These are phyloP conservation scores for Fomitiporia mediterranea DNA, from an alignment of 1,284 basidiomycete species.

Conservation along the genomic window DNA sequence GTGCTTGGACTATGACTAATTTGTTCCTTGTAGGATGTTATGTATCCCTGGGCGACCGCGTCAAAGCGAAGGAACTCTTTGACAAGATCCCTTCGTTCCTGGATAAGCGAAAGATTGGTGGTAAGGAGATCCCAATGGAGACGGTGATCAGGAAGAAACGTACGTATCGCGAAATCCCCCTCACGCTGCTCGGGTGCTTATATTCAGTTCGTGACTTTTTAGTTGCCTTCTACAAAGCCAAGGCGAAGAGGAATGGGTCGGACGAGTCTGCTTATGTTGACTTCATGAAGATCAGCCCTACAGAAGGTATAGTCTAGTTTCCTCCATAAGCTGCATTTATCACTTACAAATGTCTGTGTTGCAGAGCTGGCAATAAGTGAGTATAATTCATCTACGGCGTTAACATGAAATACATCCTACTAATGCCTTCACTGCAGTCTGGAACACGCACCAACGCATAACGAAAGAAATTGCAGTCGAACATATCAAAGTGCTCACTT, in stretches of 20 bases:
- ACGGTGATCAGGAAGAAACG: conserved; percentile 70
- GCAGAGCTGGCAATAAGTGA: conserved; percentile 59
- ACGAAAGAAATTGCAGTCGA: conserved; percentile 44
- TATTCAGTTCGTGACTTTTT: not conserved
- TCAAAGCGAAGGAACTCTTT: conserved; percentile 54
- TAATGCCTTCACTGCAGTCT: conserved; percentile 43
- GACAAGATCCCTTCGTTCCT: conserved; percentile 57
- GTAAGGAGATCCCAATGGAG: conserved; percentile 68
- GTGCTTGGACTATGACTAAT: not conserved
- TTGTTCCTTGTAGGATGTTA: conserved; percentile 51
- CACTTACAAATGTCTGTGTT: not conserved
- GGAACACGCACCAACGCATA: conserved; percentile 66
- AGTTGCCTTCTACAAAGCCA: conserved; percentile 72
- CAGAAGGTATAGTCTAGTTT: conserved; percentile 48
- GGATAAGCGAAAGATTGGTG: conserved; percentile 56
- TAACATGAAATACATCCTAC: not conserved
- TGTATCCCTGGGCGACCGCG: conserved; percentile 45
- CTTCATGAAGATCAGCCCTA: conserved; percentile 57
- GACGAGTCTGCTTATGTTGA: conserved; percentile 46
- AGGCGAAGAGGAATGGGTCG: conserved; percentile 51
- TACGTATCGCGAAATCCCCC: conserved; percentile 26
- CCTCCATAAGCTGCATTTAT: not conserved
- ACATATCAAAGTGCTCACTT: conserved; percentile 48
- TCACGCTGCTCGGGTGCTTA: not conserved
- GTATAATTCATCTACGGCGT: conserved; percentile 24